A percentile compares a stretch with the other conserved stretches of the same genome.
phyloP scores from a whole-genome alignment of 345 rosid species.

The Laguncularia racemosa region DNA sequence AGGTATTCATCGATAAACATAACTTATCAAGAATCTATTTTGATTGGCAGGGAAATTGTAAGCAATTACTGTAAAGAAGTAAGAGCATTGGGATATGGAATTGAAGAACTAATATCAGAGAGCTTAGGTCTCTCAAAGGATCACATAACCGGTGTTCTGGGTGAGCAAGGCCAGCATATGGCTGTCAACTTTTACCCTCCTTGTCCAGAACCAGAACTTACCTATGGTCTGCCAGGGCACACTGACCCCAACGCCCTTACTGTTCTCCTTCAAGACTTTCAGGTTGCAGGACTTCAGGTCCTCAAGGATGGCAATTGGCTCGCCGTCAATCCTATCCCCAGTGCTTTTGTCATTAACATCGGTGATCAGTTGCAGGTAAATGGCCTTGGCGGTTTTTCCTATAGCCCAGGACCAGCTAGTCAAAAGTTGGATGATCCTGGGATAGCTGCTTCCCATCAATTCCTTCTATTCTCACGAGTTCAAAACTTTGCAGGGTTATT shows the following conservation, averaged over 20 bases:
- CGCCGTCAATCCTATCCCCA: slow-evolving; percentile 67
- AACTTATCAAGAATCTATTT: not conserved
- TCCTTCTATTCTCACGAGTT: too few species aligned
- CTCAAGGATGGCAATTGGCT: slow-evolving; percentile 70
- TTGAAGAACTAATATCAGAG: slow-evolving; percentile 80
- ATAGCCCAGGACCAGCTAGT: too few species aligned
- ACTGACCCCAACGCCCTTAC: slow-evolving; percentile 92
- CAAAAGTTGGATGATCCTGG: too few species aligned
- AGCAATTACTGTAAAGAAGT: slow-evolving; percentile 51
- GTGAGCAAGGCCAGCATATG: slow-evolving; percentile 97
- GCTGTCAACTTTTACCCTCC: slow-evolving; percentile 88
- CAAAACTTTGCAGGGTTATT: too few species aligned
- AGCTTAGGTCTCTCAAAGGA: slow-evolving; percentile 72
- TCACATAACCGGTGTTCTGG: slow-evolving; percentile 34
- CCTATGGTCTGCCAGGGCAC: slow-evolving; percentile 84
- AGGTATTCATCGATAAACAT: too few species aligned
- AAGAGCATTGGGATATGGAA: slow-evolving; percentile 46
- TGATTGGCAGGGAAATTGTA: slow-evolving; percentile 42
- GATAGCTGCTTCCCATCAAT: too few species aligned
- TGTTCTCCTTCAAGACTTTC: slow-evolving; percentile 74
- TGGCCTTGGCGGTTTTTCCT: not conserved
- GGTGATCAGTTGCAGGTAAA: slow-evolving; percentile 86
- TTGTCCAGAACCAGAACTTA: slow-evolving; percentile 86
- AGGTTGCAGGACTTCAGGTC: slow-evolving; percentile 76
- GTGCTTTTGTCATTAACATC: slow-evolving; percentile 77